A percentile compares a stretch with the other conserved stretches of the same genome.
Evolutionary conservation across 108 stramenopile species (phyloP).

Genomic region (Skeletonema potamos): DNA sequence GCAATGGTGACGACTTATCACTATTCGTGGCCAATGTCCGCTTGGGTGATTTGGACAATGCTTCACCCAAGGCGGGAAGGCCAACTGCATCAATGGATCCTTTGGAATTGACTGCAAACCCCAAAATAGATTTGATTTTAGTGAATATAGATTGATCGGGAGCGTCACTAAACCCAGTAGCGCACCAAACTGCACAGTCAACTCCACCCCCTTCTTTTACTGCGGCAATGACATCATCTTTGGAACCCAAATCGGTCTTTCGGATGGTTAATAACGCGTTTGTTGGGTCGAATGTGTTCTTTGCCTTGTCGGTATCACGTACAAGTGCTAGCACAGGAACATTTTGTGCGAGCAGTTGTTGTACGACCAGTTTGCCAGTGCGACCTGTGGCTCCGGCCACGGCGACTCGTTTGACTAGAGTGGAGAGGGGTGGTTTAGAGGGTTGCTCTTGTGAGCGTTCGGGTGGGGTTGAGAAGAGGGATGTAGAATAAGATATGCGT

Average conservation of each 20-base stretch:
- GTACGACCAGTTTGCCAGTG: conserved; percentile 69
- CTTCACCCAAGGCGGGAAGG: conserved; percentile 57
- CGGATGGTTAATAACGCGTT: conserved; percentile 46
- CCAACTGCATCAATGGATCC: conserved; percentile 72
- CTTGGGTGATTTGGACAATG: conserved; percentile 9
- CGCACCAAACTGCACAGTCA: conserved; percentile 85
- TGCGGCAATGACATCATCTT: conserved; percentile 37
- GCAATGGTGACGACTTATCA: conserved; percentile 17
- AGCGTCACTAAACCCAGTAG: conserved; percentile 74
- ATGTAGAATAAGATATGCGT: not conserved
- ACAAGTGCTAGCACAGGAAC: conserved; percentile 65
- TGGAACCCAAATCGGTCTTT: conserved; percentile 50
- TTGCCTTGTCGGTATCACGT: conserved; percentile 59
- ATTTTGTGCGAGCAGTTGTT: conserved; percentile 50
- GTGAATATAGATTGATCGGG: conserved; percentile 36
- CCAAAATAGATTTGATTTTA: conserved; percentile 36
- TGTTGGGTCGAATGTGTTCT: conserved; percentile 37
- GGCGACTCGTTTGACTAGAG: conserved; percentile 55
- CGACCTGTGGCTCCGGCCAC: conserved; percentile 85
- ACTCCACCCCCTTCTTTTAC: conserved; percentile 30
- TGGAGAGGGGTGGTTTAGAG: conserved; percentile 12
- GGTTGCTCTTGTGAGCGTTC: not conserved
- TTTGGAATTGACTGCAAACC: conserved; percentile 47
- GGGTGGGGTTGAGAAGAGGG: not conserved
- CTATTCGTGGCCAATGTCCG: not conserved